Percentiles rank a stretch among this genome's conserved stretches.
These are phyloP conservation scores for Gastroboletus turbinatus DNA, from an alignment of 1,284 basidiomycete species.

Conservation along the genomic window DNA sequence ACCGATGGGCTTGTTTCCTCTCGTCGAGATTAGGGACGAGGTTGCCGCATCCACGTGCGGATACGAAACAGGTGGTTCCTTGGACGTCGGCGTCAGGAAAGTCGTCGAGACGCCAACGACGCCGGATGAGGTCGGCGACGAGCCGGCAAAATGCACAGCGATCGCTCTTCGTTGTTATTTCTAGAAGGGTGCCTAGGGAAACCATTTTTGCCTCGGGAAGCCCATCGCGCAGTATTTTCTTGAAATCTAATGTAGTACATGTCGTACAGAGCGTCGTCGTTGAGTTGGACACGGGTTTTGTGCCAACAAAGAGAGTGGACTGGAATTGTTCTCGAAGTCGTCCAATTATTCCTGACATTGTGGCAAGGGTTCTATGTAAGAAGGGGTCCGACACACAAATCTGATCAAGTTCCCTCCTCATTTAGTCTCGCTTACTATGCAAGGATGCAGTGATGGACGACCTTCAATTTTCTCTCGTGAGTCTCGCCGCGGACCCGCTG, in stretches of 20 bases:
- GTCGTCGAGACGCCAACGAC: conserved; percentile 17
- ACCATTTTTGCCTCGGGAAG: conserved; percentile 2
- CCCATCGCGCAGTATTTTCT: conserved; percentile 15
- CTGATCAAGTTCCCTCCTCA: no score
- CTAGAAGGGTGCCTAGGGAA: conserved; percentile 12
- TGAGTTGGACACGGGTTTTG: background rate
- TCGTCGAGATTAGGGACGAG: conserved; percentile 1
- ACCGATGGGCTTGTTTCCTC: conserved; percentile 17
- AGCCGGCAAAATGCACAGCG: conserved; percentile 20
- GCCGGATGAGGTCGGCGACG: conserved; percentile 9
- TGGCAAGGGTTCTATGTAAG: no score
- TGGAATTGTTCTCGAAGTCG: conserved; percentile 5
- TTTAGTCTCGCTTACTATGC: no score
- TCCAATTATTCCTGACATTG: conserved; percentile 7
- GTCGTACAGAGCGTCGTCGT: conserved; percentile 6
- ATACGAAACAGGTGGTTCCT: conserved; percentile 2
- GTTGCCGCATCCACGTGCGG: background rate
- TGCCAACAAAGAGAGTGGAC: background rate
- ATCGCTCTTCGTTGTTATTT: conserved; percentile 10
- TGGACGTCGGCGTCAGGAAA: conserved; percentile 10
- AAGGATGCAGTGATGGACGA: no score
- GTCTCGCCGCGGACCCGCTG: background rate
- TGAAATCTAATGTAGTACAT: conserved; percentile 16
- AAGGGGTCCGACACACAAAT: no score
- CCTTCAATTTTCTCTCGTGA: background rate